These are phyloP conservation scores for Phytophthora melonis DNA, from an alignment of 352 stramenopile species.

Conservation along the genomic window DNA sequence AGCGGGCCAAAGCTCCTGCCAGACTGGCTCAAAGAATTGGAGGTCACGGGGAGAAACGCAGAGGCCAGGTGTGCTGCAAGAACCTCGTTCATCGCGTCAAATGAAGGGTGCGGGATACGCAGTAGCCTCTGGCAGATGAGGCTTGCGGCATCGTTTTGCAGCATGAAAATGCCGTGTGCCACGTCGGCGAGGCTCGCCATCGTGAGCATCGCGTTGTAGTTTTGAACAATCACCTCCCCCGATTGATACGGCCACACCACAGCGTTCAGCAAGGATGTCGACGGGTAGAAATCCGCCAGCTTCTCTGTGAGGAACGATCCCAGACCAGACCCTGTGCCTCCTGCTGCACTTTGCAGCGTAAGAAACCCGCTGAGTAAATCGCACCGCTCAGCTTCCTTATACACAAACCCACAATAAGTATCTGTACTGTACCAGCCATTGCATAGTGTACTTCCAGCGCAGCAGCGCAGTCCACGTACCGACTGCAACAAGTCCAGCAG, in stretches of 20 bases:
- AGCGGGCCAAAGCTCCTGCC: constrained; percentile 37
- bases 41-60: constrained; percentile 51
- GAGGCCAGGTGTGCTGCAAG: constrained; percentile 69
- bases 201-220: constrained; percentile 92
- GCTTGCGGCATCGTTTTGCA: constrained; percentile 76
- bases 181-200: constrained; percentile 78
- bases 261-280: constrained; percentile 65
- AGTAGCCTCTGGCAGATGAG: constrained; percentile 67
- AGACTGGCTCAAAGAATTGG: constrained; percentile 5
- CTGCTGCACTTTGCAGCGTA: constrained; percentile 87
- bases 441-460: not conserved
- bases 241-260: constrained; percentile 87
- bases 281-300: constrained; percentile 71
- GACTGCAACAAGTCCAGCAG: constrained; percentile 64
- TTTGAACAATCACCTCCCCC: constrained; percentile 91
- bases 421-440: not conserved
- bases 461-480: constrained; percentile 27
- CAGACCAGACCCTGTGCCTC: constrained; percentile 89
- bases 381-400: constrained; percentile 73
- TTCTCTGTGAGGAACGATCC: constrained; percentile 84
- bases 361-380: constrained; percentile 78
- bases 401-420: not conserved
- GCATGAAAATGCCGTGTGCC: constrained; percentile 69
- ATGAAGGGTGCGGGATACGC: constrained; percentile 63
- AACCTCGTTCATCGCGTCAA: constrained; percentile 71